These are phyloP conservation scores for Candida insectorum DNA, from an alignment of 805 yeast genomes.

Conservation along the genomic window DNA sequence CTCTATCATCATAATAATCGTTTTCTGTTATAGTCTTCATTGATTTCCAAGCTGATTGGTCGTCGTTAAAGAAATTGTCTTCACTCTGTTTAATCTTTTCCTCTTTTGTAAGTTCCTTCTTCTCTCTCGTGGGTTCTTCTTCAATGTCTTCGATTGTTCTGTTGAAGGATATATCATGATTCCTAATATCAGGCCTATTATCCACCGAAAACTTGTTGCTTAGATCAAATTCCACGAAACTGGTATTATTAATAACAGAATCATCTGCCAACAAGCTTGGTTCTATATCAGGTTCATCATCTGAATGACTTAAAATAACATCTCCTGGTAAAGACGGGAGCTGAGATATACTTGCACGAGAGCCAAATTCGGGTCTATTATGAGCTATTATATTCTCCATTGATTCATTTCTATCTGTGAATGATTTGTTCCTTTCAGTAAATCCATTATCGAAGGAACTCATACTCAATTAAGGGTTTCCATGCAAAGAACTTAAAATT, in stretches of 20 bases:
- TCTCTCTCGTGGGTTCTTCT: slow-evolving; percentile 1
- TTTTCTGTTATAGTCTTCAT: slow-evolving; percentile 79
- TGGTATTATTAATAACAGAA: slow-evolving; percentile 1
- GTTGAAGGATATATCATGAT: neutral
- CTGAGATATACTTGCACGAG: slow-evolving; percentile 10
- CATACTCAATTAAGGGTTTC: neutral
- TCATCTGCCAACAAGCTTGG: neutral
- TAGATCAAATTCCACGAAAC: slow-evolving; percentile 15
- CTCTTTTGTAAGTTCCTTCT: slow-evolving; percentile 1
- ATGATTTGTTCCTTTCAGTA: slow-evolving; percentile 1
- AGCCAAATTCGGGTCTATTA: slow-evolving; percentile 10
- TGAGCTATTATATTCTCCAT: slow-evolving; percentile 4
- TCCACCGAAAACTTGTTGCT: slow-evolving; percentile 3
- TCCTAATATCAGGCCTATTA: slow-evolving; percentile 1
- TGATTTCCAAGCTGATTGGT: slow-evolving; percentile 65
- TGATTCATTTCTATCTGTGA: too few species aligned
- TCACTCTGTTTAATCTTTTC: slow-evolving; percentile 7
- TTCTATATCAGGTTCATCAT: slow-evolving; percentile 2
- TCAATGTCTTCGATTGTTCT: neutral
- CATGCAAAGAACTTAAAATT: neutral
- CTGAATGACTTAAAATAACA: slow-evolving; percentile 1
- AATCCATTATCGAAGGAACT: slow-evolving; percentile 1
- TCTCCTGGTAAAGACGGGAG: slow-evolving; percentile 13
- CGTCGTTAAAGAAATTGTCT: slow-evolving; percentile 33
- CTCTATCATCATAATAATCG: slow-evolving; percentile 79